Percentiles rank a stretch among this genome's conserved stretches.
Evolutionary conservation across 148 eudicot species (phyloP).

Genomic region (Persicaria tinctoria): DNA sequence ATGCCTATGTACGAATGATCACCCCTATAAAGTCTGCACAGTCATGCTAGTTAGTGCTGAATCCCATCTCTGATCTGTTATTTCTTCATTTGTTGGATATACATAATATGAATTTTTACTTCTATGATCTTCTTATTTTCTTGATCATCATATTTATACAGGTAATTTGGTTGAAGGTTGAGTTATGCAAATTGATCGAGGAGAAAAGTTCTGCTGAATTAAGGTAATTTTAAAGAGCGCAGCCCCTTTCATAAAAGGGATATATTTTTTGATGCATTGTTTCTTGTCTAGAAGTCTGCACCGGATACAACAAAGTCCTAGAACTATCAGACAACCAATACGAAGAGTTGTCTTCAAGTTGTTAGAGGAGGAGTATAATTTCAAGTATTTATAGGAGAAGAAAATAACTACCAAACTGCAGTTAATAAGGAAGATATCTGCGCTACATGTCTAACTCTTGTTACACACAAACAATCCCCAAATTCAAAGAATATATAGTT

Average conservation of each 20-base stretch:
- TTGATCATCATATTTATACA: conserved; percentile 19
- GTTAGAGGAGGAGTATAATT: too few species aligned
- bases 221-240: conserved; percentile 42
- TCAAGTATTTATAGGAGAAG: too few species aligned
- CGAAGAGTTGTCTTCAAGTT: too few species aligned
- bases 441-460: too few species aligned
- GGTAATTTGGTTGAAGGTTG: conserved; percentile 84
- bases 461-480: too few species aligned
- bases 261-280: background rate
- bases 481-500: too few species aligned
- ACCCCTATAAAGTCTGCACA: background rate
- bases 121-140: background rate
- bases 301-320: background rate
- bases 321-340: too few species aligned
- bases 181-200: conserved; percentile 79
- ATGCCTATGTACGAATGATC: background rate
- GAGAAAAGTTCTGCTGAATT: conserved; percentile 86
- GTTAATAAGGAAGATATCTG: too few species aligned
- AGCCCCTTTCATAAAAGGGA: background rate
- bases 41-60: background rate
- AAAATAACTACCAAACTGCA: too few species aligned
- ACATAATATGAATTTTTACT: background rate
- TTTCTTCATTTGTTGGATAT: background rate
- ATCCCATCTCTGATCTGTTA: background rate
- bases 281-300: background rate